Evolutionary conservation across 768 basidiomycete species (phyloP).

Genomic region (Boletus pseudo-olivaceus): DNA sequence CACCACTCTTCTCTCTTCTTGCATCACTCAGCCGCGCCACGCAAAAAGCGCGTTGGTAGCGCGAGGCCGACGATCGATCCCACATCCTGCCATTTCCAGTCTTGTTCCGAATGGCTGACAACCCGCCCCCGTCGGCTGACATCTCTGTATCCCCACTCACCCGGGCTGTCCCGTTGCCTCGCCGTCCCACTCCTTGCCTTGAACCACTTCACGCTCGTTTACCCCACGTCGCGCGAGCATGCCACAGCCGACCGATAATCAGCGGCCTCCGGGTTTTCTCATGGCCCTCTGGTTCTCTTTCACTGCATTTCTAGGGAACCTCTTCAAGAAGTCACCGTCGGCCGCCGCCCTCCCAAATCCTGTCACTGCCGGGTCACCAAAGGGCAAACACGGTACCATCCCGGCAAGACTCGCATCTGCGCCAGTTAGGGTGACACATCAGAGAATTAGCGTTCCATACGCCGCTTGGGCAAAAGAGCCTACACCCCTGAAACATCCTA

Average conservation of each 20-base stretch:
- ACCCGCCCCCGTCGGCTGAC: not conserved
- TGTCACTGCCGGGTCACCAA: slow-evolving; percentile 8
- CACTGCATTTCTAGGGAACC: not conserved
- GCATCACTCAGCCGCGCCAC: slow-evolving; percentile 4
- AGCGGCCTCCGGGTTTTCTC: slow-evolving; percentile 7
- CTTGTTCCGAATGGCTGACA: slow-evolving; percentile 3
- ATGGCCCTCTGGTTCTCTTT: slow-evolving; percentile 17
- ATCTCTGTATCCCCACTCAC: not conserved
- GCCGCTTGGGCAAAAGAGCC: not conserved
- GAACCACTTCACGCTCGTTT: not conserved
- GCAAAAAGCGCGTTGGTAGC: slow-evolving; percentile 5
- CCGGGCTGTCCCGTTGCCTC: not conserved
- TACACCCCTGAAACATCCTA: slow-evolving; percentile 11
- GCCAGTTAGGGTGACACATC: slow-evolving; percentile 1
- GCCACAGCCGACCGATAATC: not conserved
- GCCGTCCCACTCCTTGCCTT: not conserved
- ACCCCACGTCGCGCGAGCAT: not conserved
- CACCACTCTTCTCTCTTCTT: not conserved
- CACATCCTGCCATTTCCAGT: not conserved
- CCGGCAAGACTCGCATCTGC: not conserved
- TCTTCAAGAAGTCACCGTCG: slow-evolving; percentile 14
- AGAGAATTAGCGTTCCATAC: not conserved
- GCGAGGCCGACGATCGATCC: slow-evolving; percentile 18
- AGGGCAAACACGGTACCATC: not conserved
- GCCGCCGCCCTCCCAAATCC: slow-evolving; percentile 14